Base-by-base conservation (phyloP, 2,329 filamentous ascomycete genomes). In the Thielaviopsis ethacetica region DNA sequence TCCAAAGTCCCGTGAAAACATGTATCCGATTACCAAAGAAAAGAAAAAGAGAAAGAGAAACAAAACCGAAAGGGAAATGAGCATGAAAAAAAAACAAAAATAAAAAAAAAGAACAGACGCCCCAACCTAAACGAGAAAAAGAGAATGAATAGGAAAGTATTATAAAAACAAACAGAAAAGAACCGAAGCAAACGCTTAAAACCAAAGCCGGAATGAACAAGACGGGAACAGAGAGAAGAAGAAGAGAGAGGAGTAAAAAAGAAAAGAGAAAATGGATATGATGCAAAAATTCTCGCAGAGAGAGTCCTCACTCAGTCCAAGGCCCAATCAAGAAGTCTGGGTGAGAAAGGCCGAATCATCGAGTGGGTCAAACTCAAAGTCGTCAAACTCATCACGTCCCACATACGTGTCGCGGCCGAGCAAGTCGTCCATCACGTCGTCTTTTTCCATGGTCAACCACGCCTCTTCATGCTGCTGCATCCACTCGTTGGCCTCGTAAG, bases 351-450 rank as follows among this genome's bases (percentile, higher is more conserved):
- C n/a, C 27, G n/a, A 17, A n/a, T 47, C 49, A 22, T 60, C 24
- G 38, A 60, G 50, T 15, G 34, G 15, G 17, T 50, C 38, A 12
- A 59, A 38, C 13, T 41, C 53, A 50, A 59, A 54, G 7, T 30
- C 22, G 47, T 21, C 30, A 47, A 19, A 41, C 22, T 56, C 53
- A 22, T 27, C 49, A 49, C 59, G 59, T 9, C 59, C 56, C 19
- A 34, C 22, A 30, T 52, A 58, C 22, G 53, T 34, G 17, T 44
- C 55, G 22, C 56, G 57, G 12, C 59, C 56, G 15, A 61, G 34
- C 1, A 61, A 47, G 17, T 55, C 53, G 7, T 50, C 59, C 30
- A 12, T 10, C 7, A 34, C 10, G 30, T 34, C 30, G 30, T 34
- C 30, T 34, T 34, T 34, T 34, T 34, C 30, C 30, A 34, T 34